phyloP scores from a whole-genome alignment of 805 yeast species.

The Saccharomycopsis microspora region DNA sequence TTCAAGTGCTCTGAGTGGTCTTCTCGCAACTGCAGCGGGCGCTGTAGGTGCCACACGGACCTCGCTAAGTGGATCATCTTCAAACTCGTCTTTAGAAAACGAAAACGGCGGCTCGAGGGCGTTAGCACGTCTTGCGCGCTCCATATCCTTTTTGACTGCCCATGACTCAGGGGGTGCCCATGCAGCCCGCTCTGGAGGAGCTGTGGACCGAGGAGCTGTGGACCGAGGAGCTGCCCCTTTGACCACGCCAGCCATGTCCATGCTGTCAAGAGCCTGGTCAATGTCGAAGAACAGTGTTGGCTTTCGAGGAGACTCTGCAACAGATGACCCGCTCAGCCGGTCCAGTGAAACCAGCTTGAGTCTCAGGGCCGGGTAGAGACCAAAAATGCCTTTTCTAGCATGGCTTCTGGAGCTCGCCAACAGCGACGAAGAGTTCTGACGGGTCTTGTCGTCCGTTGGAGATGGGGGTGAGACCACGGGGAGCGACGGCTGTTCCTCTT shows the following conservation, averaged over 20 bases:
- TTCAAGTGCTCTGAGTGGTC: neutral
- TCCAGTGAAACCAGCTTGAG: constrained; percentile 12
- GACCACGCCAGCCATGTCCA: constrained; percentile 9
- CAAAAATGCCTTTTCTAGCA: constrained; percentile 9
- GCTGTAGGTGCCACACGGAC: too few relatives aligned
- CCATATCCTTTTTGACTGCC: constrained; percentile 29
- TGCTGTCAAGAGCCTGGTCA: constrained; percentile 4
- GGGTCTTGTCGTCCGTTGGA: neutral
- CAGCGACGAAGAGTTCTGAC: constrained; percentile 13
- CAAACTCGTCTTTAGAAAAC: neutral
- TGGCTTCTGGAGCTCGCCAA: constrained; percentile 3
- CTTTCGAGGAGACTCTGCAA: neutral
- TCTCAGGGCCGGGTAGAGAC: constrained; percentile 7
- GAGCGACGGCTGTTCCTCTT: neutral
- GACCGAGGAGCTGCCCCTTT: constrained; percentile 1
- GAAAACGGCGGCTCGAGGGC: constrained; percentile 4
- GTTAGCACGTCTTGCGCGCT: constrained; percentile 2
- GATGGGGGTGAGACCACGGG: neutral
- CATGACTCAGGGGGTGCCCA: constrained; percentile 41
- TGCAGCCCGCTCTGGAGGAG: neutral
- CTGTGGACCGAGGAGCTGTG: constrained; percentile 1
- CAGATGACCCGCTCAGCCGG: neutral
- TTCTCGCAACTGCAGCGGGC: too few relatives aligned
- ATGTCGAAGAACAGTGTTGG: constrained; percentile 9
- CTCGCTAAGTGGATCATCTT: neutral